These are phyloP conservation scores for Botrytis porri DNA, from an alignment of 2,329 filamentous ascomycete genomes.

Conservation along the genomic window DNA sequence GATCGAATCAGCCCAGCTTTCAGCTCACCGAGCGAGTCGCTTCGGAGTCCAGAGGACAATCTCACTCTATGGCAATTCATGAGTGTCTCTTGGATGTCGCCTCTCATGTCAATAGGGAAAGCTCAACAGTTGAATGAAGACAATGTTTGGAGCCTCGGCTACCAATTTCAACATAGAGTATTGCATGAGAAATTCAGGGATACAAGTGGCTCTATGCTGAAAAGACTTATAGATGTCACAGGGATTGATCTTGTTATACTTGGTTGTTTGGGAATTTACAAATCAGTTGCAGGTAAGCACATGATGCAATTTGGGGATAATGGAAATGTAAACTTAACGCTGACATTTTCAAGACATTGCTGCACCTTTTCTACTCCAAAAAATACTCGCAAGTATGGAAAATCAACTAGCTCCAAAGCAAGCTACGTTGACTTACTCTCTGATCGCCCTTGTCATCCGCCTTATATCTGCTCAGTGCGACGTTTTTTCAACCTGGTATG, in stretches of 20 bases:
- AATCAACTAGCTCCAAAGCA: slow-evolving; percentile 48
- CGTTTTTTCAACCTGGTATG: slow-evolving; percentile 75
- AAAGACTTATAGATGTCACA: slow-evolving; percentile 70
- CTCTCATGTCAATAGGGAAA: slow-evolving; percentile 65
- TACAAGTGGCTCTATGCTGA: slow-evolving; percentile 68
- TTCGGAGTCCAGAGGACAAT: slow-evolving; percentile 78
- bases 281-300: slow-evolving; percentile 52
- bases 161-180: slow-evolving; percentile 76
- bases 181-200: slow-evolving; percentile 73
- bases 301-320: neutral
- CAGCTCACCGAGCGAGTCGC: slow-evolving; percentile 50
- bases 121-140: slow-evolving; percentile 67
- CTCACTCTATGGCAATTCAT: slow-evolving; percentile 80
- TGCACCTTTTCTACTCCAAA: slow-evolving; percentile 68
- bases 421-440: slow-evolving; percentile 63
- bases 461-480: slow-evolving; percentile 61
- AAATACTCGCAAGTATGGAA: slow-evolving; percentile 65
- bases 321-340: neutral
- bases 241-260: slow-evolving; percentile 69
- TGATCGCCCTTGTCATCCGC: slow-evolving; percentile 58
- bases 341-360: slow-evolving; percentile 46
- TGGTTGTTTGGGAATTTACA: slow-evolving; percentile 56
- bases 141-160: slow-evolving; percentile 78
- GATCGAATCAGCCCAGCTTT: slow-evolving; percentile 59
- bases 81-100: slow-evolving; percentile 77